Percentiles rank a stretch among this genome's conserved stretches.
Conservation (phyloP, 176 grass and related monocot genomes). For the Sorghum bicolor region DNA sequence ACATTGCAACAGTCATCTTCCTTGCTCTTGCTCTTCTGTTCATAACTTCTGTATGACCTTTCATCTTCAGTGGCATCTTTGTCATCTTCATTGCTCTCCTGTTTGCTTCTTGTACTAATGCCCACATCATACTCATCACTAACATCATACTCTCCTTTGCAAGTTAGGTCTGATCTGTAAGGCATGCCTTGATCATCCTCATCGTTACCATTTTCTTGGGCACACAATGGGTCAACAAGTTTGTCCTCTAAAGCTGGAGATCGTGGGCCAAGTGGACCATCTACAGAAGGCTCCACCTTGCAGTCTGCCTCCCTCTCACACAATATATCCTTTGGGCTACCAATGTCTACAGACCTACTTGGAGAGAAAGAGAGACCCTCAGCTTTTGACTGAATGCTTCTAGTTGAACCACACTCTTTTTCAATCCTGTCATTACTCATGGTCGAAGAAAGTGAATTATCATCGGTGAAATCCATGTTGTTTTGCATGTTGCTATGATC, state of each 20-base stretch:
- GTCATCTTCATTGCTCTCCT: conserved; percentile 13
- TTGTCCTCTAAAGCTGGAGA: conserved; percentile 48
- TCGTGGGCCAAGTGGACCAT: conserved; percentile 13
- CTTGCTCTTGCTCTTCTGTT: conserved; percentile 31
- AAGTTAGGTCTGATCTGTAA: conserved; percentile 2
- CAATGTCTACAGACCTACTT: conserved; percentile 35
- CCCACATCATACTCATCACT: conserved; percentile 18
- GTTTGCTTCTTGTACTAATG: conserved; percentile 10
- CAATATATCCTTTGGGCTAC: conserved; percentile 56
- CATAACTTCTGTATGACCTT: conserved; percentile 33
- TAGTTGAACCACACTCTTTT: conserved; percentile 39
- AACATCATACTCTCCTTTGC: conserved; percentile 9
- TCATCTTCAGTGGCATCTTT: conserved; percentile 29
- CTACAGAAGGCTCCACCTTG: conserved; percentile 26
- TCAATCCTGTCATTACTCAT: conserved; percentile 31
- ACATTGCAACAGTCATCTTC: conserved; percentile 11
- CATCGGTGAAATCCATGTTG: conserved; percentile 46
- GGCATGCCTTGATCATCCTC: not conserved
- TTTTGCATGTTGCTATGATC: conserved; percentile 44
- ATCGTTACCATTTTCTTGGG: conserved; percentile 26
- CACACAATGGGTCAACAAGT: conserved; percentile 47
- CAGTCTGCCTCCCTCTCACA: conserved; percentile 41
- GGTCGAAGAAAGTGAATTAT: conserved; percentile 44
- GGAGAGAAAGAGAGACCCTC: conserved; percentile 32
- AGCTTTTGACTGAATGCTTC: conserved; percentile 41